These are phyloP conservation scores for Penicillium sp. DNA, from an alignment of 2,329 filamentous ascomycete genomes.

Conservation along the genomic window DNA sequence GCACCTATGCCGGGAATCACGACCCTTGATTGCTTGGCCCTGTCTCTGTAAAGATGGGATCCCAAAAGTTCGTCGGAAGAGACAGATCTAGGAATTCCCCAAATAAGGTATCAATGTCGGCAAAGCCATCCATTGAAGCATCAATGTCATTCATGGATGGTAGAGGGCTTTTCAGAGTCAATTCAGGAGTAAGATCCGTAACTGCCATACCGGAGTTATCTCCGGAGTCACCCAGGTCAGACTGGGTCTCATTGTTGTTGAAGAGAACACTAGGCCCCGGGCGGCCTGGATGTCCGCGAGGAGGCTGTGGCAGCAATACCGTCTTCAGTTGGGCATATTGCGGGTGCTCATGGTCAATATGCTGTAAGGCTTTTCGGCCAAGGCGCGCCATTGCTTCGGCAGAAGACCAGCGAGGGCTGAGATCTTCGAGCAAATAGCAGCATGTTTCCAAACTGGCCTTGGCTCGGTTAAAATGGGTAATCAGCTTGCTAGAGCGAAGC, in stretches of 20 bases:
- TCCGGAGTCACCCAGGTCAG: neutral
- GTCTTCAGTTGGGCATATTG: neutral
- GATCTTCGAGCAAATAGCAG: slow-evolving; percentile 35
- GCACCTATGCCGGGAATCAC: neutral
- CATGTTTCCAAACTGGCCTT: slow-evolving; percentile 37
- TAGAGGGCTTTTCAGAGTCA: slow-evolving; percentile 38
- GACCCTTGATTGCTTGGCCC: neutral
- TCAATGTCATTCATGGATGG: slow-evolving; percentile 42
- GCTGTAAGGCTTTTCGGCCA: slow-evolving; percentile 38
- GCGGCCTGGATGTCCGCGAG: neutral
- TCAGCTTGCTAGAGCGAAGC: slow-evolving; percentile 53
- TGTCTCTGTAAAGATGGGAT: slow-evolving; percentile 30
- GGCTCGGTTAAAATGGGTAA: slow-evolving; percentile 37
- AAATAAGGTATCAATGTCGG: slow-evolving; percentile 38
- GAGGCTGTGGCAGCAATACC: neutral
- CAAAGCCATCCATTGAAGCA: slow-evolving; percentile 30
- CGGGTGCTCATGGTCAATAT: slow-evolving; percentile 26
- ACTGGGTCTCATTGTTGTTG: neutral
- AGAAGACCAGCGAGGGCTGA: slow-evolving; percentile 40
- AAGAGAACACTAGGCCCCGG: neutral
- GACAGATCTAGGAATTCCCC: slow-evolving; percentile 38
- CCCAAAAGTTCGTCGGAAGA: slow-evolving; percentile 38
- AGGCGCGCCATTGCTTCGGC: slow-evolving; percentile 44
- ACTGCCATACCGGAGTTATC: neutral
- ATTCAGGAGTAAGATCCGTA: slow-evolving; percentile 4